A percentile compares a stretch with the other conserved stretches of the same genome.
Evolutionary conservation across 2,329 filamentous ascomycete species (phyloP).

Genomic region (Fusarium hostae): DNA sequence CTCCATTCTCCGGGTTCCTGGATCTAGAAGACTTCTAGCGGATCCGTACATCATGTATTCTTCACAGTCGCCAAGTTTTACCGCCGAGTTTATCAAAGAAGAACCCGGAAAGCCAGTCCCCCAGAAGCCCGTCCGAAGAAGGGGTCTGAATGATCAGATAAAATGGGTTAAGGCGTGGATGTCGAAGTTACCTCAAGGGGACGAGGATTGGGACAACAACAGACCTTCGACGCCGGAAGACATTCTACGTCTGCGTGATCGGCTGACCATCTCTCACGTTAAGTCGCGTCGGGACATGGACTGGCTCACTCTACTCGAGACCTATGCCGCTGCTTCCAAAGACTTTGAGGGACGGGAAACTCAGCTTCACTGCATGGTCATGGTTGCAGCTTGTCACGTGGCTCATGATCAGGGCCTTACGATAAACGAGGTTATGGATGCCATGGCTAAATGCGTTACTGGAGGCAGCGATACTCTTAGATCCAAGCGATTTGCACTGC

Average conservation of each 20-base stretch:
- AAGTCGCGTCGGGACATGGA: slow-evolving; percentile 38
- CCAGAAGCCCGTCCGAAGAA: slow-evolving; percentile 40
- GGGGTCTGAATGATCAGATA: slow-evolving; percentile 41
- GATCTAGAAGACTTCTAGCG: slow-evolving; percentile 24
- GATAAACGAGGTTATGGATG: slow-evolving; percentile 35
- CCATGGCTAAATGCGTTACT: slow-evolving; percentile 43
- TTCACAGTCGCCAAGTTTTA: slow-evolving; percentile 32
- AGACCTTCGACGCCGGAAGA: slow-evolving; percentile 38
- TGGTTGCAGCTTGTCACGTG: slow-evolving; percentile 42
- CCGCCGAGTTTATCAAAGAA: slow-evolving; percentile 42
- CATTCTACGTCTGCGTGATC: slow-evolving; percentile 33
- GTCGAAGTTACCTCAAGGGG: slow-evolving; percentile 42
- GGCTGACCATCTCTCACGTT: slow-evolving; percentile 37
- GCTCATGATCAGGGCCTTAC: slow-evolving; percentile 38
- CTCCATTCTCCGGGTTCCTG: slow-evolving; percentile 17
- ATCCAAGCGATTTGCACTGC: slow-evolving; percentile 43
- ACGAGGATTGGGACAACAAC: slow-evolving; percentile 45
- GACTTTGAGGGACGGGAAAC: slow-evolving; percentile 41
- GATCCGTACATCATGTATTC: slow-evolving; percentile 33
- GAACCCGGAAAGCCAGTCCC: slow-evolving; percentile 40
- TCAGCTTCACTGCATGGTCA: slow-evolving; percentile 43
- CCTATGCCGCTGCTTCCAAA: slow-evolving; percentile 38
- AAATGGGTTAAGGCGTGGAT: slow-evolving; percentile 44
- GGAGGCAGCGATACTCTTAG: slow-evolving; percentile 42
- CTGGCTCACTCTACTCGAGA: slow-evolving; percentile 39